Conservation (phyloP, 768 basidiomycete genomes). For the Amanita fuliginea region DNA sequence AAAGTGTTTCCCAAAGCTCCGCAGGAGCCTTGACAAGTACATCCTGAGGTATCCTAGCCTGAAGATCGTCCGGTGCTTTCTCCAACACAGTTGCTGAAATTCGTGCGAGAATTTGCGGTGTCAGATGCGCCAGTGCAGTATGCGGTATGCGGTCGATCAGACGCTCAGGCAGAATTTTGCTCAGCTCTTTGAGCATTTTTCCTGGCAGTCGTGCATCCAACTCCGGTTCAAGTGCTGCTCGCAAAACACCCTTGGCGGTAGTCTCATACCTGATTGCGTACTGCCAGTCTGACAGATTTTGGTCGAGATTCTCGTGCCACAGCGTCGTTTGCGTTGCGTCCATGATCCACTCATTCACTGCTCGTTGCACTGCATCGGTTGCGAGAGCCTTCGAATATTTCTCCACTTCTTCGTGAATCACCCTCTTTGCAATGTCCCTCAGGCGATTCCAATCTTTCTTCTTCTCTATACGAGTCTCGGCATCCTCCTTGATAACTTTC, state of each 20-base stretch:
- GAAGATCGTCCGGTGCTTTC: background rate
- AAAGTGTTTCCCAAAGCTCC: background rate
- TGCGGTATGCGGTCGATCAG: background rate
- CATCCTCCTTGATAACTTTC: background rate
- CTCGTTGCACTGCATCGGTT: background rate
- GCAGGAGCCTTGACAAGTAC: background rate
- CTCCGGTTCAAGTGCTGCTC: background rate
- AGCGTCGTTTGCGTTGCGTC: background rate
- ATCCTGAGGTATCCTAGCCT: background rate
- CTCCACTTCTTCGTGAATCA: no score
- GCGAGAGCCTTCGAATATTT: background rate
- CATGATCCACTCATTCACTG: background rate
- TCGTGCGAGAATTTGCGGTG: background rate
- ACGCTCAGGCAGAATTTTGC: background rate
- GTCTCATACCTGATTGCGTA: background rate
- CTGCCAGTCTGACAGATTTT: background rate
- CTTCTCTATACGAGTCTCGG: background rate
- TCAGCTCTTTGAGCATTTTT: background rate
- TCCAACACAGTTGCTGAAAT: background rate
- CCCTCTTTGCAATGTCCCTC: background rate
- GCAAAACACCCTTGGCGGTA: background rate
- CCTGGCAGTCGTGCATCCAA: background rate
- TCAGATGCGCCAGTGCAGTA: background rate
- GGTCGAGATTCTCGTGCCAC: background rate
- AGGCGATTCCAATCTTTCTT: background rate